Conservation (phyloP, 1,284 basidiomycete genomes). For the Apiotrichum sp. region DNA sequence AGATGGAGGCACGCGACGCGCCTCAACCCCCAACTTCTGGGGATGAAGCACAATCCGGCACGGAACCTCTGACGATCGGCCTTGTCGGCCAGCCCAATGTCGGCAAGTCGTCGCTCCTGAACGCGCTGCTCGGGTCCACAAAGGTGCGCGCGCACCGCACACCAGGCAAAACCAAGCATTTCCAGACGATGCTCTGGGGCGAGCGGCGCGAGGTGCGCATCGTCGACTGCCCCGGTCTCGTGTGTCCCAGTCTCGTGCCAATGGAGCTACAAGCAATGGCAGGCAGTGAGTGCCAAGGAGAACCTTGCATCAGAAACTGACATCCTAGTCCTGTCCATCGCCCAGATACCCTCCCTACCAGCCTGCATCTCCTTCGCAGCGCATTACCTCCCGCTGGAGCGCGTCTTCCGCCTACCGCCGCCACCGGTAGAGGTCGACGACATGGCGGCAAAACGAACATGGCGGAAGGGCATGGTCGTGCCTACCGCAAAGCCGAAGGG, state of each 20-base stretch:
- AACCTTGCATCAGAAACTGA: not conserved
- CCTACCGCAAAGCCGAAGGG: not conserved
- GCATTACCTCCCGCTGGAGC: slow-evolving; percentile 69
- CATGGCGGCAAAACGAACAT: slow-evolving; percentile 38
- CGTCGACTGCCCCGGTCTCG: slow-evolving; percentile 79
- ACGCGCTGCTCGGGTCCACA: slow-evolving; percentile 76
- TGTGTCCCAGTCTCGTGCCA: slow-evolving; percentile 69
- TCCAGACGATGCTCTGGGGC: slow-evolving; percentile 80
- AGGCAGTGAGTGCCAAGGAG: slow-evolving; percentile 14
- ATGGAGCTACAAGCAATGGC: slow-evolving; percentile 68
- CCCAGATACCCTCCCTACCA: slow-evolving; percentile 71
- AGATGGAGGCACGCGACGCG: slow-evolving; percentile 32
- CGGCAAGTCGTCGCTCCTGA: slow-evolving; percentile 83
- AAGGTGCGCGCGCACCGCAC: slow-evolving; percentile 79
- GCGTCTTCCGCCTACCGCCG: slow-evolving; percentile 55
- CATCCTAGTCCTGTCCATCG: slow-evolving; percentile 64
- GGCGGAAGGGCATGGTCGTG: slow-evolving; percentile 12
- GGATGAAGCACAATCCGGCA: slow-evolving; percentile 20
- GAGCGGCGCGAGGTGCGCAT: slow-evolving; percentile 65
- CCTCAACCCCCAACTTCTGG: not conserved
- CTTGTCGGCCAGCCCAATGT: slow-evolving; percentile 91
- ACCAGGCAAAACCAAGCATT: slow-evolving; percentile 93
- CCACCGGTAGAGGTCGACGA: slow-evolving; percentile 40
- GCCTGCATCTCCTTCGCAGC: slow-evolving; percentile 66
- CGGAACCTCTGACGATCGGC: slow-evolving; percentile 66